Evolutionary conservation across 305 asterid genomes (phyloP).

Genomic region (Petunia hybrid): DNA sequence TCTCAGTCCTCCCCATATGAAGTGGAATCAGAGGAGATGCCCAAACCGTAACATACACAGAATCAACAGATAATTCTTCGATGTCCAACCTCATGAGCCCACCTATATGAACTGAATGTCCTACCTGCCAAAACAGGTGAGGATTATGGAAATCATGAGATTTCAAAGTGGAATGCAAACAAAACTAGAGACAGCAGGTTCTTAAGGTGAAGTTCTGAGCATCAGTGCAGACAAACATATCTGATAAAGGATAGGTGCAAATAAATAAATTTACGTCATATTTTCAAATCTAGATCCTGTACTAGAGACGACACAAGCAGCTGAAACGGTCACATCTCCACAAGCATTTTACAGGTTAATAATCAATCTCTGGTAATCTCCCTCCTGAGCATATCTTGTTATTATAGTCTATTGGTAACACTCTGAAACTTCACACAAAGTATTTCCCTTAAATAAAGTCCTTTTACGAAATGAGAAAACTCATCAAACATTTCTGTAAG

Average conservation of each 20-base stretch:
- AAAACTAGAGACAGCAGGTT: not conserved
- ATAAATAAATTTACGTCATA: not conserved
- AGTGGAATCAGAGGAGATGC: conserved; percentile 81
- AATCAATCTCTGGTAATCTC: not conserved
- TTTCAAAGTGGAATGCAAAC: not conserved
- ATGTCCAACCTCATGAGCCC: conserved; percentile 84
- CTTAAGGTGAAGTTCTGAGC: not conserved
- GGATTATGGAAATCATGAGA: conserved; percentile 1
- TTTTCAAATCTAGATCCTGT: conserved; percentile 8
- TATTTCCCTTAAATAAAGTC: not conserved
- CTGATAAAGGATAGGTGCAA: not conserved
- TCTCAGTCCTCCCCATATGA: conserved; percentile 92
- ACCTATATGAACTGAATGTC: conserved; percentile 82
- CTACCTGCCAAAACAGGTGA: conserved; percentile 60
- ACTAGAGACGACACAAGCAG: not conserved
- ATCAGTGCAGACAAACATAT: not conserved
- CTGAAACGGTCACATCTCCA: not conserved
- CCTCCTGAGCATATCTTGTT: not conserved
- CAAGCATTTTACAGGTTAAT: not conserved
- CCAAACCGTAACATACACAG: conserved; percentile 86
- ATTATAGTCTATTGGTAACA: not conserved
- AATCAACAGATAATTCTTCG: conserved; percentile 74
- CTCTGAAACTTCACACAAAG: not conserved
- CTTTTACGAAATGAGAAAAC: not conserved
- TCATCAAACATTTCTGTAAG: not conserved